Evolutionary conservation across 257 asterid genomes (phyloP).

Genomic region (Datura wrightii): DNA sequence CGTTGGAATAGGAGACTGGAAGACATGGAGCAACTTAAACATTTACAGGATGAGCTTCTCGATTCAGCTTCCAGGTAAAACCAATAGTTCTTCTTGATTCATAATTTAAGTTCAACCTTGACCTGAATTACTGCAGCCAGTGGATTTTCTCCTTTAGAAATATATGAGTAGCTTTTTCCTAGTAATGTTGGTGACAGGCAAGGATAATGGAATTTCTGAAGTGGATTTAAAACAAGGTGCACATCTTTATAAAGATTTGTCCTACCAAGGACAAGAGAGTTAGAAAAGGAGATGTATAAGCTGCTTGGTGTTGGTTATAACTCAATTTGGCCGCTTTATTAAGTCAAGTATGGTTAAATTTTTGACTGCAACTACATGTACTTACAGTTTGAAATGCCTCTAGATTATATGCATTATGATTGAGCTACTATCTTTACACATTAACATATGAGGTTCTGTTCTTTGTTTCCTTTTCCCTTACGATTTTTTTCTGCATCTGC

Average conservation of each 20-base stretch:
- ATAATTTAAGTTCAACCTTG: slow-evolving; percentile 3
- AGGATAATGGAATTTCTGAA: slow-evolving; percentile 22
- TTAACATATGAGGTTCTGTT: not conserved
- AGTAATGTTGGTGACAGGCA: slow-evolving; percentile 7
- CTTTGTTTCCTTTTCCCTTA: slow-evolving; percentile 12
- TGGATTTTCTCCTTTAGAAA: not conserved
- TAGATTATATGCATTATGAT: not conserved
- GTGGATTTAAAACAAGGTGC: not conserved
- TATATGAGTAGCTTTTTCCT: slow-evolving; percentile 6
- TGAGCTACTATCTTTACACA: not conserved
- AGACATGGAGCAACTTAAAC: slow-evolving; percentile 84
- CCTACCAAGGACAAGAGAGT: not conserved
- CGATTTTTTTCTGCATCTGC: slow-evolving; percentile 38
- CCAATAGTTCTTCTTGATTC: slow-evolving; percentile 27
- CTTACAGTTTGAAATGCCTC: not conserved
- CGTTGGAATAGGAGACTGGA: slow-evolving; percentile 90
- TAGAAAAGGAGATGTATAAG: not conserved
- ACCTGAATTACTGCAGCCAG: not conserved
- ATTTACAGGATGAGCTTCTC: slow-evolving; percentile 81
- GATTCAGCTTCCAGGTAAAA: slow-evolving; percentile 85
- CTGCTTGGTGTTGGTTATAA: not conserved
- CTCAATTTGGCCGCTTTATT: not conserved
- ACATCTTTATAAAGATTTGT: not conserved
- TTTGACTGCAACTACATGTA: not conserved
- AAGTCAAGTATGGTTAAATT: slow-evolving; percentile 7